phyloP scores from a whole-genome alignment of 192 early-diverging fungal genomes.

The Coemansia guatemalensis region DNA sequence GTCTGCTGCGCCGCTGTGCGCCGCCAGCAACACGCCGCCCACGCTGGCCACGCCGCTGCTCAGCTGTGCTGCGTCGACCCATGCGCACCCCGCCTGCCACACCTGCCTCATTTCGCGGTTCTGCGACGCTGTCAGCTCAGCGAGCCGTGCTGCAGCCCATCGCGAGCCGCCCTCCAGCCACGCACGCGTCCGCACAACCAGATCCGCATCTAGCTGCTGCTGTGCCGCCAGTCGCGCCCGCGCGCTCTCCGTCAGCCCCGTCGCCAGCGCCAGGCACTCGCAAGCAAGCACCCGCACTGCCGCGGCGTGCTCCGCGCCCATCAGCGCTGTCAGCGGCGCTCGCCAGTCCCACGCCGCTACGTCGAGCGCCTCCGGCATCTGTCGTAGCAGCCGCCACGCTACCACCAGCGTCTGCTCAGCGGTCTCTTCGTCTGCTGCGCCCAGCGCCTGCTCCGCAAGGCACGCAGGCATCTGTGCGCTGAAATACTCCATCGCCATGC shows the following conservation, averaged over 20 bases:
- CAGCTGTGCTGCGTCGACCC: conserved; percentile 24
- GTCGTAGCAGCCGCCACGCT: conserved; percentile 57
- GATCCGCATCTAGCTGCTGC: neutral
- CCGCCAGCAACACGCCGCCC: conserved; percentile 47
- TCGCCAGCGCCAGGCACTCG: conserved; percentile 35
- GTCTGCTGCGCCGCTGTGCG: conserved; percentile 22
- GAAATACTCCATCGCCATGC: conserved; percentile 53
- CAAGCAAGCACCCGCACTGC: conserved; percentile 28
- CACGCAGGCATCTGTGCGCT: neutral
- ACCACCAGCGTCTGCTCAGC: conserved; percentile 14
- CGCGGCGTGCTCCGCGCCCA: conserved; percentile 11
- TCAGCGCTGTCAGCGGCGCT: conserved; percentile 27
- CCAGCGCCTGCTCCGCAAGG: conserved; percentile 17
- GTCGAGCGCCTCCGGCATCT: conserved; percentile 40
- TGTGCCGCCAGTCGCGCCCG: conserved; percentile 17
- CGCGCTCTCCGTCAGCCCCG: conserved; percentile 24
- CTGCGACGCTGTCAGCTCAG: conserved; percentile 7
- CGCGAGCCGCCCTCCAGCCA: conserved; percentile 35
- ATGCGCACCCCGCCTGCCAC: conserved; percentile 21
- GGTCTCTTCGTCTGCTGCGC: neutral
- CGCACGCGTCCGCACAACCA: conserved; percentile 16
- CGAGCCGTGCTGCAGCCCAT: conserved; percentile 11
- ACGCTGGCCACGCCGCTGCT: conserved; percentile 41
- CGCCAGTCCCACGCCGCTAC: conserved; percentile 32
- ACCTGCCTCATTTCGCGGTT: conserved; percentile 11